Evolutionary conservation across 371 early-diverging fungal genomes (phyloP).

Genomic region (Apophysomyces sp.): DNA sequence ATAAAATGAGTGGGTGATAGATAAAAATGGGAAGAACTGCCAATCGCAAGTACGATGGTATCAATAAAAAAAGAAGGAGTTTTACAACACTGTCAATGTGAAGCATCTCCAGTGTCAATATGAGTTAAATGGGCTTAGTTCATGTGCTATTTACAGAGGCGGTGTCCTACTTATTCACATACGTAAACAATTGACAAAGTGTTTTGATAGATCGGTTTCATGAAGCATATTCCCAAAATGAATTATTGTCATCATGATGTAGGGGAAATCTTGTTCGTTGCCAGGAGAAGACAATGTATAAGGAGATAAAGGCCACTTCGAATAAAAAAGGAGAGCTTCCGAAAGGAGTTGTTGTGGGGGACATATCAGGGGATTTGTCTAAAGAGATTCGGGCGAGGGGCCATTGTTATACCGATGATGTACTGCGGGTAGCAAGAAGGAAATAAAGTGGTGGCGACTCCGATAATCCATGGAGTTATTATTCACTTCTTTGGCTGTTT

Average conservation of each 20-base stretch:
- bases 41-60: background rate
- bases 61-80: conserved; percentile 1
- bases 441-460: background rate
- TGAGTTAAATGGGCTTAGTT: background rate
- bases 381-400: background rate
- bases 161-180: background rate
- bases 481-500: background rate
- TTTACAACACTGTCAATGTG: background rate
- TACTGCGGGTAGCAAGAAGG: background rate
- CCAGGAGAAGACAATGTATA: background rate
- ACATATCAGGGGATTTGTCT: background rate
- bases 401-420: background rate
- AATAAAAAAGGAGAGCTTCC: background rate
- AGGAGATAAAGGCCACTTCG: background rate
- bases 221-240: background rate
- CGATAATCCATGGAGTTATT: background rate
- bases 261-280: background rate
- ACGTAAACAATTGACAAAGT: background rate
- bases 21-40: background rate
- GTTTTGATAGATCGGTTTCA: background rate
- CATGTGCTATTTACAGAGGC: background rate
- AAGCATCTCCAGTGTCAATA: background rate
- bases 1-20: background rate
- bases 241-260: background rate
- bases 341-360: background rate